A percentile compares a stretch with the other conserved stretches of the same genome.
Conservation (phyloP, 768 basidiomycete species). For the Hypholoma fasciculare region DNA sequence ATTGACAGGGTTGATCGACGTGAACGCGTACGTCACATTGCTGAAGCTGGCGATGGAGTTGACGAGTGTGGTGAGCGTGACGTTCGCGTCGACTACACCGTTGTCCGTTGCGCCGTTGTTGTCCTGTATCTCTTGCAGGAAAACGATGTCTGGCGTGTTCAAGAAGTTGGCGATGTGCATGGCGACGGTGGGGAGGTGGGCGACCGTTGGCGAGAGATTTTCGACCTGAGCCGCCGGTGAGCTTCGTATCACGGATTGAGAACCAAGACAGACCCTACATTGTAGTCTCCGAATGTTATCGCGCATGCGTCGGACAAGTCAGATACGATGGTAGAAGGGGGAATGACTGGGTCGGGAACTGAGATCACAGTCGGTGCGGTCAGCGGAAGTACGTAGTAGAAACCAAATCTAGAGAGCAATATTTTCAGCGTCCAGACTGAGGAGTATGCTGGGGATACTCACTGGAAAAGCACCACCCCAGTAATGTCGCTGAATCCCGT, state of each 20-base stretch:
- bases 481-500: constrained; percentile 47
- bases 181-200: constrained; percentile 48
- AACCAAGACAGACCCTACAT: constrained; percentile 31
- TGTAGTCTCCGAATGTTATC: constrained; percentile 61
- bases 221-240: constrained; percentile 39
- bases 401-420: constrained; percentile 39
- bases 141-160: constrained; percentile 57
- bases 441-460: constrained; percentile 13
- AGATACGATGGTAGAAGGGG: constrained; percentile 41
- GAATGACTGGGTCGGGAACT: constrained; percentile 29
- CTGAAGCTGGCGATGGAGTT: constrained; percentile 45
- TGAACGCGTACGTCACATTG: constrained; percentile 46
- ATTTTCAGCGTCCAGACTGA: too few relatives aligned
- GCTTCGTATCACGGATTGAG: background rate
- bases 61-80: constrained; percentile 50
- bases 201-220: constrained; percentile 52
- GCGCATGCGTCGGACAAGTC: constrained; percentile 35
- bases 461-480: constrained; percentile 59
- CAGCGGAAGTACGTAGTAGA: constrained; percentile 57
- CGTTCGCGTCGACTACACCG: constrained; percentile 54
- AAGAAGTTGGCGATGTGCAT: constrained; percentile 51
- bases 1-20: constrained; percentile 52
- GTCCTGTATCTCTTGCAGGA: constrained; percentile 67
- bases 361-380: constrained; percentile 51
- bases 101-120: constrained; percentile 52